A percentile compares a stretch with the other conserved stretches of the same genome.
Conservation (phyloP, 345 rosid genomes). For the Eucalyptus pauciflora region DNA sequence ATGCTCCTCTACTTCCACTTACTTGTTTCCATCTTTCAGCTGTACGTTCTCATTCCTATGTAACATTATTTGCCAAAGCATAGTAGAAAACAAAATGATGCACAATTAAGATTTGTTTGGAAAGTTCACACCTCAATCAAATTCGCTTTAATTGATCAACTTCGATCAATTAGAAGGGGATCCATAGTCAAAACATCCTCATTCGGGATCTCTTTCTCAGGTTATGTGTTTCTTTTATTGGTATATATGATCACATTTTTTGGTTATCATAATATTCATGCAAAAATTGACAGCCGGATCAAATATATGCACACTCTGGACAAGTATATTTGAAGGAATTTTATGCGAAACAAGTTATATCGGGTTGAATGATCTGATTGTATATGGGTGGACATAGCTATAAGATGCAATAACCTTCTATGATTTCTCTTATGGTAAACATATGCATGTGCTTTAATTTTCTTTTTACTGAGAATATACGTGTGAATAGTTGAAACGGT, state of each 20-base stretch:
- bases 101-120: neutral
- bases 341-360: no score
- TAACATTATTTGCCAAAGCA: neutral
- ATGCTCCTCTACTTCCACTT: neutral
- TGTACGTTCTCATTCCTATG: neutral
- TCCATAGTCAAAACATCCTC: neutral
- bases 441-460: neutral
- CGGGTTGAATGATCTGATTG: no score
- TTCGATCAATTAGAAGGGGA: neutral
- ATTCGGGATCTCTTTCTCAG: neutral
- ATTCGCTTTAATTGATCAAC: neutral
- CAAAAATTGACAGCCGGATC: no score
- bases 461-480: neutral
- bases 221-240: no score
- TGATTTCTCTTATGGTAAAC: no score
- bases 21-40: neutral
- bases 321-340: no score
- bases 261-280: rapidly evolving
- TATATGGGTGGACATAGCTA: no score
- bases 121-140: neutral
- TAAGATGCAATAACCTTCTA: no score
- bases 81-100: neutral
- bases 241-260: no score
- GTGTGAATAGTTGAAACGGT: neutral
- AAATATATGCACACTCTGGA: no score